Evolutionary conservation across 108 stramenopile genomes (phyloP), one percentile per base, ranked within the genome.

Genomic region (Poteriospumella lacustris): DNA sequence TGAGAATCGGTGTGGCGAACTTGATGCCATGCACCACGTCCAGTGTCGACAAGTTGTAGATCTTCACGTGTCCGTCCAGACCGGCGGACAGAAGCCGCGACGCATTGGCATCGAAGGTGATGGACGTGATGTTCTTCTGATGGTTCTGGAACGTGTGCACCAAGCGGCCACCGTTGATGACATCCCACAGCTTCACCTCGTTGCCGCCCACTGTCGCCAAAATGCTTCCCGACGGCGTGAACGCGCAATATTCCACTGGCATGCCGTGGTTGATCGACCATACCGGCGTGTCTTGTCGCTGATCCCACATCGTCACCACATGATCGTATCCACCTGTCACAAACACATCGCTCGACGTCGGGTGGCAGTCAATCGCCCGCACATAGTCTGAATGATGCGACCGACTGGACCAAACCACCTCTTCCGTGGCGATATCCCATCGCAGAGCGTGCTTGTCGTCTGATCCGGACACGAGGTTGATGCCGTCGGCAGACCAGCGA

Each of bases 121-220:
- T 76, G 41, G 68, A 44, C 3, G 80, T 84, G 33, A 84, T 58
- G 39, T 80, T 82, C 60, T 82, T 82, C 58, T 79, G 81, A 77
- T 84, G 84, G 36, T 39, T 69, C 28, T 1, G 0, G 5, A 81
- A 39, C 68, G 77, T 40, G 5, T 58, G 39, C 31, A 81, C 5
- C 15, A 68, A 29, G 39, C 73, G 28, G 0, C 83, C 83, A 1
- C 80, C 76, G 9, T 43, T 59, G 26, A 75, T 19, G 1, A 76
- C 2, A 76, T 84, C 84, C 81, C 80, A 84, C 15, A 84, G n/a
- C 15, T 42, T 44, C 12, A 84, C 59, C 9, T 73, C 28, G 39
- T 26, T 44, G 1, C 76, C 39, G 26, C 67, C 79, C 5, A 76
- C 84, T 0, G 78, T 73, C 36, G 56, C 68, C 1, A 84, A 0